Base-by-base conservation (phyloP, 129 eudicot genomes). In the Rutidosis leptorrhynchoides region DNA sequence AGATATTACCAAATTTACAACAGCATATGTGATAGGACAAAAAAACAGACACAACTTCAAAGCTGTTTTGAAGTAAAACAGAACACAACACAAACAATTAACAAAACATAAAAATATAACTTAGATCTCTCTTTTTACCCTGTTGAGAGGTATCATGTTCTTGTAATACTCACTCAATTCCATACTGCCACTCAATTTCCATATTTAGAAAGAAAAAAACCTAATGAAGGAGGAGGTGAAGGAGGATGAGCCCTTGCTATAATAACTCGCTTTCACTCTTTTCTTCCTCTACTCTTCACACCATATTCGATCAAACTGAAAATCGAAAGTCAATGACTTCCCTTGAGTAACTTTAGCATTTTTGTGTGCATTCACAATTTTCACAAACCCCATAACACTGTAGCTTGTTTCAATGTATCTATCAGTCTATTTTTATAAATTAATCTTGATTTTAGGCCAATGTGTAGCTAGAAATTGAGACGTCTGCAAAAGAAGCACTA, bases 171-270 rank as follows among this genome's bases (percentile, higher is more conserved):
- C 80, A 64, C 85, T 75, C 83, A 79, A 84, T 55, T 52, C 2
- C 61, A 33, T 77, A 68, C 63, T 52, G 64, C 51, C 42, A 54
- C 82, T 56, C 82, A 58, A 77, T 71, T 54, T 28, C 80, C 64
- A 51, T 65, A 65, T 60, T 51, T 72, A 60, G 56, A 64, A 56
- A 68, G 17, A 64, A 69, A 46, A 75, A 51, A 70, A 75, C 68
- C 74, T 67, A 62, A 51, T 35, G 79, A 60, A 83, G 77, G 82
- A 68, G 83, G 92, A 83, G 87, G 80, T 81, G 87, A 86, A 85
- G 84, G 95, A 88, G 98, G 98, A 93, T 88, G 96, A 93, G 98
- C 98, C 78, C 96, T 72, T 75, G 55, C 76, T 45, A 33, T 52
- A 46, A 74, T 76, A 69, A 64, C 81, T 93, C 98, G 82, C 98